phyloP scores from a whole-genome alignment of 345 rosid species.

The Populus ilicifolia region DNA sequence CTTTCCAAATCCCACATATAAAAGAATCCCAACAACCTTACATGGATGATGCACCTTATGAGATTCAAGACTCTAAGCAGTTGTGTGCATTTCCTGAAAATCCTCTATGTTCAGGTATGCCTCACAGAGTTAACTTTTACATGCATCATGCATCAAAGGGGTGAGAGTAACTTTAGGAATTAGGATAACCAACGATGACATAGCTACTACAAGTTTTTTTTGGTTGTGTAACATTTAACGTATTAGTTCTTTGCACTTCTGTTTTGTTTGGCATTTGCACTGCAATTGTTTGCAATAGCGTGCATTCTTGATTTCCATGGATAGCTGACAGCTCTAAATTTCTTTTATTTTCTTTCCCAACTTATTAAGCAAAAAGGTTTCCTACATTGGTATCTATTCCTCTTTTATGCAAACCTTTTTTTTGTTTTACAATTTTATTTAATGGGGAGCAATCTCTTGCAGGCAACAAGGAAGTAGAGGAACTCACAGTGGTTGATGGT shows the following conservation, averaged over 20 bases:
- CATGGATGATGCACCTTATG: slow-evolving; percentile 37
- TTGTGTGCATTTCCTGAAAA: slow-evolving; percentile 32
- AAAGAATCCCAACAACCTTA: slow-evolving; percentile 46
- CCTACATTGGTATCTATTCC: not conserved
- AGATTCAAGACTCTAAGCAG: slow-evolving; percentile 27
- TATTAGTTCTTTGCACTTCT: not conserved
- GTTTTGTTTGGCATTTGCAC: too few species aligned
- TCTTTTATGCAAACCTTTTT: not conserved
- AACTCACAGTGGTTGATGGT: slow-evolving; percentile 19
- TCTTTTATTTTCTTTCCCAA: not conserved
- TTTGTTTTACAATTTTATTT: not conserved
- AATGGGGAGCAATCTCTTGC: slow-evolving; percentile 17
- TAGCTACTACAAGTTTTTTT: not conserved
- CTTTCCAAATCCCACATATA: slow-evolving; percentile 52
- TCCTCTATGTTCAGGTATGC: slow-evolving; percentile 41
- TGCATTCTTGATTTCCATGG: not conserved
- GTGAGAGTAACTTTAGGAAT: not conserved
- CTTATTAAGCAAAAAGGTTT: not conserved
- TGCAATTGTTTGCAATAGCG: not conserved
- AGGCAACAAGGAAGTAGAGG: slow-evolving; percentile 34
- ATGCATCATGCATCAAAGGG: not conserved
- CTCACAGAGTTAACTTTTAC: not conserved
- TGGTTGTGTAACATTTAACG: not conserved
- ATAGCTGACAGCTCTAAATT: not conserved
- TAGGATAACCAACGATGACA: not conserved